Evolutionary conservation across 768 basidiomycete genomes (phyloP).

Genomic region (Leucocoprinus birnbaumii): DNA sequence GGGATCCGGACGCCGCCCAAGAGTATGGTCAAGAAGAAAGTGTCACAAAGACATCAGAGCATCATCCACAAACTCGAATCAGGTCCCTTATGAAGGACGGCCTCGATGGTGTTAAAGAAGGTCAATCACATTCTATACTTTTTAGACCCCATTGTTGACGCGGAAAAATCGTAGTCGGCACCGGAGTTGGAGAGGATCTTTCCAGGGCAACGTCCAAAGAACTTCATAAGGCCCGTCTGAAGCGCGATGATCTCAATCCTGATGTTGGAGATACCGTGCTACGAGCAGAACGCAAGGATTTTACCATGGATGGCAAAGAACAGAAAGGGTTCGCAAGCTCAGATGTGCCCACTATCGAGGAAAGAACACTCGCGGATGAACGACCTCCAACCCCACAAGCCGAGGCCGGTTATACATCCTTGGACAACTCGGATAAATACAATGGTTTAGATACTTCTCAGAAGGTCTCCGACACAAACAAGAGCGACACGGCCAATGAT

Average conservation of each 20-base stretch:
- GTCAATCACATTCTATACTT: slow-evolving; percentile 26
- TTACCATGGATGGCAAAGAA: slow-evolving; percentile 46
- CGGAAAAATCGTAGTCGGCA: slow-evolving; percentile 29
- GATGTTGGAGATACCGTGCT: slow-evolving; percentile 38
- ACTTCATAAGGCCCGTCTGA: slow-evolving; percentile 41
- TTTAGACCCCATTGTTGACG: not conserved
- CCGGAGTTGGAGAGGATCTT: slow-evolving; percentile 34
- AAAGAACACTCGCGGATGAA: slow-evolving; percentile 55
- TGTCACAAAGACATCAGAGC: slow-evolving; percentile 38
- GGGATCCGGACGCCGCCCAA: slow-evolving; percentile 79
- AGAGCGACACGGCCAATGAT: slow-evolving; percentile 46
- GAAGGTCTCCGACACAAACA: slow-evolving; percentile 30
- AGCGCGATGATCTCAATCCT: slow-evolving; percentile 33
- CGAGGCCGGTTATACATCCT: slow-evolving; percentile 5
- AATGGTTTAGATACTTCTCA: slow-evolving; percentile 5
- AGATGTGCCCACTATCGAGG: slow-evolving; percentile 68
- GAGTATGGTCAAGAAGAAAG: slow-evolving; percentile 39
- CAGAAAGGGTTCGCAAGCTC: slow-evolving; percentile 57
- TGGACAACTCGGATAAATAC: not conserved
- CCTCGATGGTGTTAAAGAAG: slow-evolving; percentile 43
- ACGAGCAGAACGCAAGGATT: slow-evolving; percentile 51
- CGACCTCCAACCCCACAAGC: slow-evolving; percentile 25
- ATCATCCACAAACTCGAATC: slow-evolving; percentile 29
- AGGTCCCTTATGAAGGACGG: slow-evolving; percentile 32
- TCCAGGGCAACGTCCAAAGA: slow-evolving; percentile 31